Evolutionary conservation across 768 basidiomycete species (phyloP), one percentile per base, ranked within the genome.

Genomic region (Leccinellum rugosiceps): DNA sequence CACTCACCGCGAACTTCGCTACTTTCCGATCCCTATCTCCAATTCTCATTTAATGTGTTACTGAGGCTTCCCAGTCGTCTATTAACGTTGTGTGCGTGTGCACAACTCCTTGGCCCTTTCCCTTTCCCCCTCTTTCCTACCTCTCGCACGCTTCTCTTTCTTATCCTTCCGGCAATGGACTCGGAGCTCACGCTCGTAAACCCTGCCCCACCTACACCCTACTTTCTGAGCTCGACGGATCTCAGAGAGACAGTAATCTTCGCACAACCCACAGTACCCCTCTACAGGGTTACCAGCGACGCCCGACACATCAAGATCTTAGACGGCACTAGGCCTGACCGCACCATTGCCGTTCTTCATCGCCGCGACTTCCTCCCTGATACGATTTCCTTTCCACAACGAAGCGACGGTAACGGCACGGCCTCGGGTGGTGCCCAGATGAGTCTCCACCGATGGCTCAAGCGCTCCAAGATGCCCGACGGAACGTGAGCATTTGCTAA

Each of bases 101-200:
- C 13, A 38, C 57, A 8, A 34, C 3, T 25, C 19, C 15, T 6
- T 6, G 11, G 30, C 19, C 21, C 17, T n/a, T 46, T 25, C 45
- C 19, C 17, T 13, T 34, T 9, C 4, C 5, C 21, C 23, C 21
- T 35, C 30, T 5, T 31, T 10, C 21, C 46, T 34, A 44, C 4
- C 26, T 6, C 43, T n/a, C 35, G 17, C 30, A 15, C n/a, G 19
- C 19, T 7, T 10, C 8, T 3, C n/a, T 17, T 4, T 31, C 44
- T 45, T 44, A 19, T 15, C 23, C 46, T 8, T n/a, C 15, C 46
- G n/a, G 14, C 19, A 49, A 73, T 72, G 70, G 68, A 71, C 52
- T 72, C 70, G 11, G 15, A 64, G 14, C 11, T 56, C 46, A 72
- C 70, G 1, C 72, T 72, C 45, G 72, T 72, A 14, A 60, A 52